Evolutionary conservation across 2,329 filamentous ascomycete species (phyloP).

Genomic region (Nannizziopsis arthrosporioides): DNA sequence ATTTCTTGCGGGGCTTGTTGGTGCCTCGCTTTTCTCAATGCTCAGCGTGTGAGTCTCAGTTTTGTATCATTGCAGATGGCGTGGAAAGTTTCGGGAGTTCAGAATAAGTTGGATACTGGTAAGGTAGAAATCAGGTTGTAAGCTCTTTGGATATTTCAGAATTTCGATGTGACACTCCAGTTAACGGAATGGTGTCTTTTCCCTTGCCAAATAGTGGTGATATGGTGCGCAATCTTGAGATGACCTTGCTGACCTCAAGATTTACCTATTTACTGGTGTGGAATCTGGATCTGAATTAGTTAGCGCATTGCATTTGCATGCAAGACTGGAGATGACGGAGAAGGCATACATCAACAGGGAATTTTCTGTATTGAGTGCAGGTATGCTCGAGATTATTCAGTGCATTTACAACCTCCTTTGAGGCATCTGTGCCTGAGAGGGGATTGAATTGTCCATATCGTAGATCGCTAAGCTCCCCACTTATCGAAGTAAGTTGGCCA

Average conservation of each 20-base stretch:
- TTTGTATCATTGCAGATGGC: background rate
- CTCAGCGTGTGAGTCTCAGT: background rate
- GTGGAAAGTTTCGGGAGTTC: background rate
- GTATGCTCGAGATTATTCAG: conserved; percentile 52
- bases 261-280: too few relatives aligned
- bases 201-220: too few relatives aligned
- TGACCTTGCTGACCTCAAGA: too few relatives aligned
- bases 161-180: background rate
- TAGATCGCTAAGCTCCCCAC: conserved; percentile 68
- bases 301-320: background rate
- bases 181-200: too few relatives aligned
- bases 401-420: conserved; percentile 55
- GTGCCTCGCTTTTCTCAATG: background rate
- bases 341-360: conserved; percentile 1
- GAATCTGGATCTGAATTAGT: background rate
- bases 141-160: background rate
- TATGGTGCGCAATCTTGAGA: too few relatives aligned
- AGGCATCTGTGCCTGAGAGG: conserved; percentile 45
- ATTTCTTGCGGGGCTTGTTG: background rate
- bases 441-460: conserved; percentile 60
- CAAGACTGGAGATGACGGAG: background rate
- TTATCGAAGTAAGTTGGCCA: conserved; percentile 50
- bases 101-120: too few relatives aligned
- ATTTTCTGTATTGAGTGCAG: conserved; percentile 37
- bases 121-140: too few relatives aligned